phyloP scores from a whole-genome alignment of 1,139 yeast species.

The Candida sanyaensis region DNA sequence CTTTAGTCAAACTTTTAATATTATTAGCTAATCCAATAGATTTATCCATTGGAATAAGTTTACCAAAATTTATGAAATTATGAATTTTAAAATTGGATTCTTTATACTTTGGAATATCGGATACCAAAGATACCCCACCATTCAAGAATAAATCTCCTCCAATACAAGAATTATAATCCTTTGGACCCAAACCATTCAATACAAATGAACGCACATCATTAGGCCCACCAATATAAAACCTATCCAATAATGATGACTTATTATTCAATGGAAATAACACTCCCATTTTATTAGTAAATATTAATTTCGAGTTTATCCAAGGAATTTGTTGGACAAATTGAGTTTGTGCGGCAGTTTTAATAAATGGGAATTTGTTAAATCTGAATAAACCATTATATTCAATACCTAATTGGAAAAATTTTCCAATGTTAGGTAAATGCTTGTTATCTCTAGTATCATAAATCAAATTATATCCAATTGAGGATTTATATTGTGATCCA shows the following conservation, averaged over 20 bases:
- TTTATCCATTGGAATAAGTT: constrained; percentile 51
- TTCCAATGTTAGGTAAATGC: constrained; percentile 62
- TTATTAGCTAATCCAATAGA: constrained; percentile 17
- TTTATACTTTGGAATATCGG: constrained; percentile 60
- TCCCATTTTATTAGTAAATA: constrained; percentile 54
- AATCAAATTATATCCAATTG: constrained; percentile 50
- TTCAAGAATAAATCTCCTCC: constrained; percentile 83
- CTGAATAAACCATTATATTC: constrained; percentile 57
- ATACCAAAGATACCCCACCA: constrained; percentile 69
- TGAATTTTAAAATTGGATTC: constrained; percentile 72
- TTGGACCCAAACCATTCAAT: constrained; percentile 85
- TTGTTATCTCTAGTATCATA: constrained; percentile 61
- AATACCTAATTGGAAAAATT: constrained; percentile 48
- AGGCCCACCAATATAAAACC: constrained; percentile 69
- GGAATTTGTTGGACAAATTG: constrained; percentile 36
- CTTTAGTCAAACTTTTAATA: constrained; percentile 26
- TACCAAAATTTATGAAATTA: constrained; percentile 73
- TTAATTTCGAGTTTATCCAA: constrained; percentile 32
- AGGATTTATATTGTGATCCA: constrained; percentile 63
- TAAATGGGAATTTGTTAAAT: constrained; percentile 30
- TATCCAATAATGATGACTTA: constrained; percentile 55
- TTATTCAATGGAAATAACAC: constrained; percentile 39
- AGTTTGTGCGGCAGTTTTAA: constrained; percentile 52
- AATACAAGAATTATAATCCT: constrained; percentile 55
- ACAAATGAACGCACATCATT: constrained; percentile 79